Conservation (phyloP, 257 asterid species). For the Plectranthus barbatus region DNA sequence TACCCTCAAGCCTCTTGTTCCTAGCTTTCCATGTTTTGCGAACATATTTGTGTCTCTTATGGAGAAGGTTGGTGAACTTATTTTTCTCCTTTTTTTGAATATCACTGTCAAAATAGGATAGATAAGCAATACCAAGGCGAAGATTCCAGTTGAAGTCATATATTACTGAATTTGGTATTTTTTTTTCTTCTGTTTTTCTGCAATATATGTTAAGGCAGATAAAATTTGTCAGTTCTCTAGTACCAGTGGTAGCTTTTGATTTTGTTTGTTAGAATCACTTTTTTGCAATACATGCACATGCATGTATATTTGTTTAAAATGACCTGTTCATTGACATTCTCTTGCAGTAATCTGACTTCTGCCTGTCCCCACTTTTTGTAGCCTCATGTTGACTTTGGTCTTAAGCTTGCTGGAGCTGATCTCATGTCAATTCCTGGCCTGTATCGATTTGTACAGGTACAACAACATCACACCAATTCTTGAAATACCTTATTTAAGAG, state of each 20-base stretch:
- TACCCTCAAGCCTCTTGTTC: conserved; percentile 93
- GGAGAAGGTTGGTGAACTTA: conserved; percentile 71
- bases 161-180: background rate
- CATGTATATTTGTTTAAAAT: background rate
- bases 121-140: background rate
- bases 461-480: background rate
- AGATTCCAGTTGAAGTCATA: conserved; percentile 8
- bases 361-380: conserved; percentile 23
- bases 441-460: conserved; percentile 78
- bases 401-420: conserved; percentile 87
- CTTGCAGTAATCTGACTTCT: conserved; percentile 9
- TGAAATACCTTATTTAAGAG: background rate
- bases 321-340: conserved; percentile 4
- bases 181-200: background rate
- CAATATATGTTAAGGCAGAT: background rate
- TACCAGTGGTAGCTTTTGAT: background rate
- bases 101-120: background rate
- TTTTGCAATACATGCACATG: background rate
- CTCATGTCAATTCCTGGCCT: conserved; percentile 96
- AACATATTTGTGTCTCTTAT: conserved; percentile 66
- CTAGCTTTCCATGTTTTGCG: conserved; percentile 97
- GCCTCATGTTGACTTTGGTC: conserved; percentile 97
- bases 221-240: background rate
- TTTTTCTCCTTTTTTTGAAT: background rate
- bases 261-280: conserved; percentile 7